These are phyloP conservation scores for Eurotiales sp. DNA, from an alignment of 2,329 filamentous ascomycete species.

Conservation along the genomic window DNA sequence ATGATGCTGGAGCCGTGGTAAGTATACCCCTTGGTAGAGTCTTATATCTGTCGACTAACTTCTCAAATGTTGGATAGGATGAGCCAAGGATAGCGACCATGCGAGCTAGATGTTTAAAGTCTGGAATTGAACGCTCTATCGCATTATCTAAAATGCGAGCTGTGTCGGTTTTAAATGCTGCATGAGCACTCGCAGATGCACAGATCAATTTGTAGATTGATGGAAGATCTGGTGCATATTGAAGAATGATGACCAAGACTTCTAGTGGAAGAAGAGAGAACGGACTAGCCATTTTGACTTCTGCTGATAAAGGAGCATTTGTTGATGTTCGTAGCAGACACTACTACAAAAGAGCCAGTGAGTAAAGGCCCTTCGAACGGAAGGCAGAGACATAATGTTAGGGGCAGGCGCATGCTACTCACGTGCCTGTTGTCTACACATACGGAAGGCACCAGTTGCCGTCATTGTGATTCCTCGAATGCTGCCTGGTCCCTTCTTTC, in stretches of 20 bases:
- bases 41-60: not conserved
- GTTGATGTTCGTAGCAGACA: too few species aligned
- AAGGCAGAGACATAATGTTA: too few species aligned
- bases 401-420: too few species aligned
- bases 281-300: not conserved
- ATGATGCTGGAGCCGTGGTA: conserved; percentile 3
- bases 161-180: not conserved
- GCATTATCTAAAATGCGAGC: not conserved
- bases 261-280: conserved; percentile 1
- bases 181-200: not conserved
- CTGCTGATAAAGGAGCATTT: too few species aligned
- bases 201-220: not conserved
- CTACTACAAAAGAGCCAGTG: too few species aligned
- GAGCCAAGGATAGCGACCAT: not conserved
- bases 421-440: too few species aligned
- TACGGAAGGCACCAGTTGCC: too few species aligned
- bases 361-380: too few species aligned
- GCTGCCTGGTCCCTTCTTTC: too few species aligned
- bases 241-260: not conserved
- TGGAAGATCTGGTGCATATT: not conserved
- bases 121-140: conserved; percentile 1
- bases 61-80: not conserved
- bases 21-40: conserved; percentile 3
- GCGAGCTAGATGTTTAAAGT: not conserved
- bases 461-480: too few species aligned